These are phyloP conservation scores for Stephanodiscus minutulus DNA, from an alignment of 108 stramenopile genomes.

Conservation along the genomic window DNA sequence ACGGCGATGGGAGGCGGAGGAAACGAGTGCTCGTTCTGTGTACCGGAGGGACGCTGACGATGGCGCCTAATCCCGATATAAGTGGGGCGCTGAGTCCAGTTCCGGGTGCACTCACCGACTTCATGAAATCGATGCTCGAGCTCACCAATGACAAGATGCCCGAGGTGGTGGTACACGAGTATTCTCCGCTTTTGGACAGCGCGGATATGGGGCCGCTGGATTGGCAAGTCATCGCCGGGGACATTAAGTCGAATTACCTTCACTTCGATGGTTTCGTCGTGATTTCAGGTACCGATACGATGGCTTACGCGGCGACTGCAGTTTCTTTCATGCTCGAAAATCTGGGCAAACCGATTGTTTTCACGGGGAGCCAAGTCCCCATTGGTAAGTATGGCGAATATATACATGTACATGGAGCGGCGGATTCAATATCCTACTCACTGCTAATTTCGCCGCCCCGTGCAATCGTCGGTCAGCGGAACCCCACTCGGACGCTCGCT, in stretches of 20 bases:
- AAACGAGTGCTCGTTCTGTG: slow-evolving; percentile 58
- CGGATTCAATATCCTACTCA: neutral
- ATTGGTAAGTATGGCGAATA: slow-evolving; percentile 61
- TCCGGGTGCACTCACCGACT: slow-evolving; percentile 75
- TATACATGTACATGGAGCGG: slow-evolving; percentile 81
- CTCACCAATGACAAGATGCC: slow-evolving; percentile 79
- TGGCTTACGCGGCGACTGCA: slow-evolving; percentile 95
- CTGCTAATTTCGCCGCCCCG: neutral
- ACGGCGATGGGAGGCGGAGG: slow-evolving; percentile 51
- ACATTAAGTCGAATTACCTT: slow-evolving; percentile 70
- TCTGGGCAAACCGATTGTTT: slow-evolving; percentile 95
- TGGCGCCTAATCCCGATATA: slow-evolving; percentile 71
- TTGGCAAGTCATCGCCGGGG: slow-evolving; percentile 78
- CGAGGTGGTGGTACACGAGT: slow-evolving; percentile 73
- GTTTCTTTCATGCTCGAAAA: slow-evolving; percentile 97
- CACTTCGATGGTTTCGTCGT: slow-evolving; percentile 97
- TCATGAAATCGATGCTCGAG: slow-evolving; percentile 77
- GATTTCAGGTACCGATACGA: slow-evolving; percentile 96
- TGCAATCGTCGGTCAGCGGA: slow-evolving; percentile 58
- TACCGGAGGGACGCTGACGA: slow-evolving; percentile 86
- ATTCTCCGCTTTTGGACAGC: slow-evolving; percentile 80
- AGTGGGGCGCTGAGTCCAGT: slow-evolving; percentile 72
- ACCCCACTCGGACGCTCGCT: slow-evolving; percentile 94
- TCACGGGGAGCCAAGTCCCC: slow-evolving; percentile 94
- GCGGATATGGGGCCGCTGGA: slow-evolving; percentile 90